A percentile compares a stretch with the other conserved stretches of the same genome.
Conservation (phyloP, 306 rosid species). For the Vigna hirtella region DNA sequence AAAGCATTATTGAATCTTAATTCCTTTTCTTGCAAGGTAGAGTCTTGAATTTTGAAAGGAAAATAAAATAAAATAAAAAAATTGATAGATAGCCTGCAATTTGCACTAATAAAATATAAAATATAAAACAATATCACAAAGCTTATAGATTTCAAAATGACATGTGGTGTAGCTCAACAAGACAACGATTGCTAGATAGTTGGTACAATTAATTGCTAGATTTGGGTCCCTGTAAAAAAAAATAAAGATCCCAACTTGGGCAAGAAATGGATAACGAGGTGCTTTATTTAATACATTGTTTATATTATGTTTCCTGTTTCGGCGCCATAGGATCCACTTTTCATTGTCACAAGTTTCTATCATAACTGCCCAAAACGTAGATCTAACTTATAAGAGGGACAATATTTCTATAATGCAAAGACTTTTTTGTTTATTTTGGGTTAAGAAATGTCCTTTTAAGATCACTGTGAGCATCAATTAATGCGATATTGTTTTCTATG, state of each 20-base stretch:
- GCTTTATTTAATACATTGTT: constrained; percentile 43
- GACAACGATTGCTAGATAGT: constrained; percentile 40
- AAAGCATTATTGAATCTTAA: constrained; percentile 18
- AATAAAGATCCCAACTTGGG: constrained; percentile 43
- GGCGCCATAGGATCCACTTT: constrained; percentile 35
- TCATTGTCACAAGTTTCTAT: constrained; percentile 10
- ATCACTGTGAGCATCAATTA: too few species aligned
- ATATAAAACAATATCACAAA: too few species aligned
- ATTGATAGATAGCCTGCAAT: not conserved
- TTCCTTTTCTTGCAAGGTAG: constrained; percentile 54
- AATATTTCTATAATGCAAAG: constrained; percentile 32
- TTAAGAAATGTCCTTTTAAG: constrained; percentile 32
- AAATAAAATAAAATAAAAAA: not conserved
- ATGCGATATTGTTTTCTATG: too few species aligned
- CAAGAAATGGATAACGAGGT: constrained; percentile 51
- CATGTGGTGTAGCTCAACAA: constrained; percentile 26
- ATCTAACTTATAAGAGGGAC: constrained; percentile 35
- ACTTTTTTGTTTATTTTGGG: constrained; percentile 6
- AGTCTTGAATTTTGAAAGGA: constrained; percentile 22
- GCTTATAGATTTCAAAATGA: constrained; percentile 9
- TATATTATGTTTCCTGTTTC: constrained; percentile 52
- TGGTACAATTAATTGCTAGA: constrained; percentile 25
- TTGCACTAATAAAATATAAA: constrained; percentile 29
- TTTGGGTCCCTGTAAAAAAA: not conserved
- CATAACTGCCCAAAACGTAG: constrained; percentile 15